Evolutionary conservation across 2,329 filamentous ascomycete genomes (phyloP).

Genomic region (Colletotrichum sp.): DNA sequence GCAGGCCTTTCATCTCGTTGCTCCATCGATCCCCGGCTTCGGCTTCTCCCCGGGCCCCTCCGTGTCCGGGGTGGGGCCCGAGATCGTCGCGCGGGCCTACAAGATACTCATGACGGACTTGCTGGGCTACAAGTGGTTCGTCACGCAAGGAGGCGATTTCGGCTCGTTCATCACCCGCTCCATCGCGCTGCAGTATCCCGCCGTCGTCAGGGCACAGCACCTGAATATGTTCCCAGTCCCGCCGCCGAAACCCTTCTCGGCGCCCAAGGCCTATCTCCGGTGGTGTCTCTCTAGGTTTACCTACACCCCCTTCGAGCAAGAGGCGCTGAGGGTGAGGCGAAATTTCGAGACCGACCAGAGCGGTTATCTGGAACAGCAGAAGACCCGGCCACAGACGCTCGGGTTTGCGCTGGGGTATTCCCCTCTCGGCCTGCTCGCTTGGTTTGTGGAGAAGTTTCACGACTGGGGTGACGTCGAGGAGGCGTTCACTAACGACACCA

Average conservation of each 20-base stretch:
- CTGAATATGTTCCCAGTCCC: constrained; percentile 13
- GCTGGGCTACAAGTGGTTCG: constrained; percentile 41
- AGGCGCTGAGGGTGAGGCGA: neutral
- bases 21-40: constrained; percentile 47
- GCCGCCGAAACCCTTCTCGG: neutral
- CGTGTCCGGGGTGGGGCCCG: constrained; percentile 32
- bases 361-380: neutral
- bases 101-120: constrained; percentile 40
- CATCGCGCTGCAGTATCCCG: constrained; percentile 10
- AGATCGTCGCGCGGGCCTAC: constrained; percentile 33
- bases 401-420: constrained; percentile 29
- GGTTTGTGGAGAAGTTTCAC: constrained; percentile 14
- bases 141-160: constrained; percentile 34
- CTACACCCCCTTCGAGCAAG: neutral
- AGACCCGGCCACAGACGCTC: neutral
- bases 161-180: constrained; percentile 25
- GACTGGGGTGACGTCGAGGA: constrained; percentile 28
- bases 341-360: neutral
- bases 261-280: neutral
- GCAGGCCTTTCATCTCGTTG: constrained; percentile 51
- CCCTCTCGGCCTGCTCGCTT: constrained; percentile 27
- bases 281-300: neutral
- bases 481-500: constrained; percentile 10
- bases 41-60: constrained; percentile 41
- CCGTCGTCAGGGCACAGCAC: neutral